Evolutionary conservation across 2,329 filamentous ascomycete genomes (phyloP).

Genomic region (Aspergillus sp.): DNA sequence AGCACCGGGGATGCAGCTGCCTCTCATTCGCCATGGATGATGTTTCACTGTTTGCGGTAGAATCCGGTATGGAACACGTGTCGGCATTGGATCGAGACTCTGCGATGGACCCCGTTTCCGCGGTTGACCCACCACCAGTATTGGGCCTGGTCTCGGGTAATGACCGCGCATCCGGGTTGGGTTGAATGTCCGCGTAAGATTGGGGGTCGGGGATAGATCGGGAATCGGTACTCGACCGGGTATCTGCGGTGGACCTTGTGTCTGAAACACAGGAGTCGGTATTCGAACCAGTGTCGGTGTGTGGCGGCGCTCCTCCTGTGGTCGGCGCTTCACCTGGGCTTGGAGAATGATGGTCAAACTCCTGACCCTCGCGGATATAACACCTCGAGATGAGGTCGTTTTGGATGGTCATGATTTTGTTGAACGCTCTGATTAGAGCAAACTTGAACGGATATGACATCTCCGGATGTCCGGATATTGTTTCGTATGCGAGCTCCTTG

Average conservation of each 20-base stretch:
- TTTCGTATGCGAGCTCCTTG: conserved; percentile 10
- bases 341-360: not conserved
- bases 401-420: conserved; percentile 16
- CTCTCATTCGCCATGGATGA: not conserved
- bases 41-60: not conserved
- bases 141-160: not conserved
- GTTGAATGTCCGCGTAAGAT: not conserved
- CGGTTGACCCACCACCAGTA: not conserved
- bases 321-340: not conserved
- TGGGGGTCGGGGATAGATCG: not conserved
- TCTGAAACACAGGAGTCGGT: not conserved
- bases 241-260: not conserved
- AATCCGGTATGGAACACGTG: not conserved
- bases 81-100: not conserved
- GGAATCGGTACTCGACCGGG: not conserved
- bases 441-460: conserved; percentile 14
- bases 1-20: not conserved
- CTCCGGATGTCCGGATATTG: conserved; percentile 11
- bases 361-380: conserved; percentile 13
- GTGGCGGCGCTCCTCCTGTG: not conserved
- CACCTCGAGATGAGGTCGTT: conserved; percentile 16
- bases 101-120: not conserved
- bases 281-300: not conserved
- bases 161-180: not conserved
- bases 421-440: conserved; percentile 10